Evolutionary conservation across 1,284 basidiomycete genomes (phyloP), one percentile per base, ranked within the genome.

Genomic region (Ustilago nuda): DNA sequence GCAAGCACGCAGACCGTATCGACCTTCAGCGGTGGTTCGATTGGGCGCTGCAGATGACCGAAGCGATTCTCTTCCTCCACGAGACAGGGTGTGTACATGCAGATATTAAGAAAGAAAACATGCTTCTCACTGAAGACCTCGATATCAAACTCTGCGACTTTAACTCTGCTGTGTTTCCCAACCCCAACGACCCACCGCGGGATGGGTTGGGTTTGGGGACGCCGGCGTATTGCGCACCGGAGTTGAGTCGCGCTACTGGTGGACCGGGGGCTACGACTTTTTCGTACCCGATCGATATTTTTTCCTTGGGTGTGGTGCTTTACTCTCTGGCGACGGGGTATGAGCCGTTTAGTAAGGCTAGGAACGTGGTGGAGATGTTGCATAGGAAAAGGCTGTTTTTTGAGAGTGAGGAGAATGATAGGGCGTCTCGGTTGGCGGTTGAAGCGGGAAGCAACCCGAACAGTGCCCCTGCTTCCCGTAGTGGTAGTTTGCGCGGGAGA

Each of bases 71-170:
- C 48, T 85, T 81, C 62, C 72, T 84, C 3, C 84, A 85, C 61
- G 56, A 35, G 0, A 72, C 74, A 9, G 83, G 82, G 11, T 83
- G 81, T 46, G 76, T 84, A 5, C 84, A 85, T 48, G 78, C 79
- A 11, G 84, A 85, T 60, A 76, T 85, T 57, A 85, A 85, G 66
- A 78, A 80, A 59, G 82, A 85, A 55, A 85, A 85, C 59, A 79
- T 84, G 57, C 69, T 84, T 41, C 58, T 85, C 33, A 76, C 82
- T 15, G 66, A 75, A n/a, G 68, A 76, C 15, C 73, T 83, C 39
- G 27, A 66, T 15, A 64, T 82, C 56, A 84, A 85, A 64, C 66
- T 85, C 4, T 84, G 82, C 66, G 84, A 85, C 51, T 85, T 85
- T 45, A 82, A 82, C 45, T 83, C 83, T 17, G 83, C 84, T n/a